Evolutionary conservation across 2,329 filamentous ascomycete species (phyloP).

Genomic region (Phyllosticta citriasiana): DNA sequence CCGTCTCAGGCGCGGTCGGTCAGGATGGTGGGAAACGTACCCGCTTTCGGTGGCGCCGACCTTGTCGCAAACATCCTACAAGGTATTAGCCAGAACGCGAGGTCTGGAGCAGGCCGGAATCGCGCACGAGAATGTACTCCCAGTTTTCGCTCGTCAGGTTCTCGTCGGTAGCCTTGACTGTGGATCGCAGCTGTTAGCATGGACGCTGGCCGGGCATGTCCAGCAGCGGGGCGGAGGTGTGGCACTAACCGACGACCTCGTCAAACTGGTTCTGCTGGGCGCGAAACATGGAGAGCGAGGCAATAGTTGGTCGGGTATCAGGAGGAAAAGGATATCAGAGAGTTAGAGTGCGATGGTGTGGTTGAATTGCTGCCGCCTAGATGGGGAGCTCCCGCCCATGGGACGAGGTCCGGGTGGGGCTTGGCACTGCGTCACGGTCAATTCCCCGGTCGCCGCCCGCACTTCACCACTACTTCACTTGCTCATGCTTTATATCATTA

Average conservation of each 20-base stretch:
- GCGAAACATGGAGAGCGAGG: slow-evolving; percentile 33
- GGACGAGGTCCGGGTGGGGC: neutral
- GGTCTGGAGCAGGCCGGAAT: slow-evolving; percentile 11
- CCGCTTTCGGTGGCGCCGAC: slow-evolving; percentile 42
- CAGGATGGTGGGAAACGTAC: slow-evolving; percentile 12
- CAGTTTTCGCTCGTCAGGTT: slow-evolving; percentile 82
- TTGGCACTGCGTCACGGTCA: neutral
- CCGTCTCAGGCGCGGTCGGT: neutral
- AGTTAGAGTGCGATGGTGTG: neutral
- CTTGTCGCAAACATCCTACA: slow-evolving; percentile 51
- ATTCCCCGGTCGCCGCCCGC: neutral
- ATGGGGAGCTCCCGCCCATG: neutral
- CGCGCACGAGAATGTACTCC: slow-evolving; percentile 54
- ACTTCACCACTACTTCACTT: neutral
- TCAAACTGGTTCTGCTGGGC: slow-evolving; percentile 58
- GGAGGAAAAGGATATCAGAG: neutral
- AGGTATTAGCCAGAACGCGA: slow-evolving; percentile 1
- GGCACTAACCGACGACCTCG: slow-evolving; percentile 54
- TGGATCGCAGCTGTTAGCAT: slow-evolving; percentile 17
- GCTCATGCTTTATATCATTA: neutral
- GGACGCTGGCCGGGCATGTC: neutral
- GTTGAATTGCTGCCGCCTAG: neutral
- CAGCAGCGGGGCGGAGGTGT: neutral
- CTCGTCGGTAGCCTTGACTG: slow-evolving; percentile 86
- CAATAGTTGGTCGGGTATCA: slow-evolving; percentile 3